These are phyloP conservation scores for Umbelopsis sp. DNA, from an alignment of 371 early-diverging fungal species.

Conservation along the genomic window DNA sequence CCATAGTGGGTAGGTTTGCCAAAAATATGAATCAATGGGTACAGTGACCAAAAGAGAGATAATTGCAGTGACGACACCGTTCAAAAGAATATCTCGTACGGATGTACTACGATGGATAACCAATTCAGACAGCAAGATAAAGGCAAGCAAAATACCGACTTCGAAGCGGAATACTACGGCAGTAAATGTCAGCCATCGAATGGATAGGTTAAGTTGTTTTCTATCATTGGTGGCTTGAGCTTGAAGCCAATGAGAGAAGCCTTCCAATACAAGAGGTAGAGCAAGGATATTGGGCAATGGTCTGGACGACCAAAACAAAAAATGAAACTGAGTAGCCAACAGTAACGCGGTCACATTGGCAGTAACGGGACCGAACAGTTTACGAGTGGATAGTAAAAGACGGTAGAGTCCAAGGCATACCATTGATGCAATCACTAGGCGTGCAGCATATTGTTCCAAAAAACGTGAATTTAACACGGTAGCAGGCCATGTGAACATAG, in stretches of 20 bases:
- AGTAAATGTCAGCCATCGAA: slow-evolving; percentile 61
- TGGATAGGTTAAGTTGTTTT: slow-evolving; percentile 49
- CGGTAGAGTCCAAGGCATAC: slow-evolving; percentile 43
- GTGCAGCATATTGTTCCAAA: slow-evolving; percentile 40
- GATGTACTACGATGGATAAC: slow-evolving; percentile 23
- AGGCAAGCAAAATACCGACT: slow-evolving; percentile 56
- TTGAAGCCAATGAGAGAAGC: slow-evolving; percentile 43
- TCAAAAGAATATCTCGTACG: slow-evolving; percentile 33
- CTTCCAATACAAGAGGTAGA: slow-evolving; percentile 60
- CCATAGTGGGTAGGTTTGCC: slow-evolving; percentile 76
- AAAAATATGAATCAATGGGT: slow-evolving; percentile 83
- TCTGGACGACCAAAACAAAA: slow-evolving; percentile 86
- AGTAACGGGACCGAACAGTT: slow-evolving; percentile 59
- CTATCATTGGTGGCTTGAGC: slow-evolving; percentile 29
- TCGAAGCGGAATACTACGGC: slow-evolving; percentile 87
- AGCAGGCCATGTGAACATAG: slow-evolving; percentile 22
- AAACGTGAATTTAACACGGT: not conserved
- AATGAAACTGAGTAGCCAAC: slow-evolving; percentile 80
- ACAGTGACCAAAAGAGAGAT: slow-evolving; percentile 57
- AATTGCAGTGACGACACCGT: slow-evolving; percentile 38
- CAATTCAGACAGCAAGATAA: slow-evolving; percentile 46
- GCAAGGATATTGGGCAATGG: slow-evolving; percentile 90
- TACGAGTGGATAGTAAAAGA: slow-evolving; percentile 47
- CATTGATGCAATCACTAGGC: slow-evolving; percentile 61
- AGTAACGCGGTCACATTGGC: slow-evolving; percentile 65